These are phyloP conservation scores for Hydnum rufescens DNA, from an alignment of 768 basidiomycete species.

Conservation along the genomic window DNA sequence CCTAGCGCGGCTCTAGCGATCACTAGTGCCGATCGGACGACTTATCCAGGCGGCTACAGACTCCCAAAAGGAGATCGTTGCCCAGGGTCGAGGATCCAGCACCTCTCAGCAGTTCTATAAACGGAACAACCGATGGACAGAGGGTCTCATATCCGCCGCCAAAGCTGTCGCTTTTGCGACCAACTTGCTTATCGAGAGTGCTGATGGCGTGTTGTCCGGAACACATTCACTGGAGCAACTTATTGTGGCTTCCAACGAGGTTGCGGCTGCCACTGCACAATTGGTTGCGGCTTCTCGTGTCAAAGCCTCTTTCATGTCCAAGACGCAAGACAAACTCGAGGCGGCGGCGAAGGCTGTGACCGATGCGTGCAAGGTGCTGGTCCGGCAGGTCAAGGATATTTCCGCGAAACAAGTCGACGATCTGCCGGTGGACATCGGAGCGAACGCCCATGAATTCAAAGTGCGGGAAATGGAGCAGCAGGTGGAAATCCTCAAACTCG, in stretches of 20 bases:
- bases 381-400: conserved; percentile 89
- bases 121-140: conserved; percentile 98
- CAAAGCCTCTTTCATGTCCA: conserved; percentile 95
- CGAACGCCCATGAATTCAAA: conserved; percentile 84
- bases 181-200: conserved; percentile 84
- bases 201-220: conserved; percentile 91
- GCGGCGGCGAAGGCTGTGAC: conserved; percentile 94
- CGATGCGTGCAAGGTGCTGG: conserved; percentile 90
- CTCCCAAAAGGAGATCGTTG: conserved; percentile 95
- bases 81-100: conserved; percentile 83
- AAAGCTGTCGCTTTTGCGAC: conserved; percentile 97
- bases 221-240: conserved; percentile 96
- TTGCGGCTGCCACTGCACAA: conserved; percentile 91
- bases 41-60: conserved; percentile 94
- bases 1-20: conserved; percentile 86
- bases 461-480: conserved; percentile 97
- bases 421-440: conserved; percentile 24
- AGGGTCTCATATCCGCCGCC: conserved; percentile 94
- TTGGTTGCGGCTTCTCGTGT: conserved; percentile 96
- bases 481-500: conserved; percentile 90
- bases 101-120: conserved; percentile 96
- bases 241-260: conserved; percentile 99
- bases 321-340: conserved; percentile 92
- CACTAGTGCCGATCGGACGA: conserved; percentile 81
- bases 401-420: conserved; percentile 68